phyloP scores from a whole-genome alignment of 148 eudicot genomes.

The Rhododendron kiyosumense region DNA sequence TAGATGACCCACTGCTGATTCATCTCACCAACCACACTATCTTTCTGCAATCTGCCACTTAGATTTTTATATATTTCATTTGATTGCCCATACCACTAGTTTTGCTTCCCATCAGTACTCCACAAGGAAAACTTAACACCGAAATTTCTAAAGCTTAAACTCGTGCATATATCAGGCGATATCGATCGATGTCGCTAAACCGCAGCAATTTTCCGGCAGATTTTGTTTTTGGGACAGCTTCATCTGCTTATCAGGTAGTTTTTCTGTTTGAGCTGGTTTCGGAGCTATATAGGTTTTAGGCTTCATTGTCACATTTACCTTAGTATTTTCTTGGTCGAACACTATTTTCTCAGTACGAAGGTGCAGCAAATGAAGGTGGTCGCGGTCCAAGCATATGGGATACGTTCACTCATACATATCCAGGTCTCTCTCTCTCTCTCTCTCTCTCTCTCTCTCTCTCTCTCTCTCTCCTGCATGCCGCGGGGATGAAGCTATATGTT shows the following conservation, averaged over 20 bases:
- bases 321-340: not conserved
- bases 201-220: not conserved
- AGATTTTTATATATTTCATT: too few species aligned
- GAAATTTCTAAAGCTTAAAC: not conserved
- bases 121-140: not conserved
- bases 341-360: slow-evolving; percentile 9
- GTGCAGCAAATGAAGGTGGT: slow-evolving; percentile 17
- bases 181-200: not conserved
- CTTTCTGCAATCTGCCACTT: too few species aligned
- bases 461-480: not conserved
- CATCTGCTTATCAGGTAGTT: slow-evolving; percentile 8
- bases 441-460: not conserved
- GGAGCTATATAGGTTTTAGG: not conserved
- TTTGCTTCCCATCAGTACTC: not conserved
- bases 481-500: too few species aligned
- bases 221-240: slow-evolving; percentile 1
- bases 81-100: too few species aligned
- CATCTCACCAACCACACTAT: too few species aligned
- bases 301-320: not conserved
- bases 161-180: not conserved
- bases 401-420: slow-evolving; percentile 2
- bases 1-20: too few species aligned
- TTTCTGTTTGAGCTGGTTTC: not conserved
- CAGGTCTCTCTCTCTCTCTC: slow-evolving; percentile 13
- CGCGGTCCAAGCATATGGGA: slow-evolving; percentile 24